Evolutionary conservation across 257 asterid genomes (phyloP).

Genomic region (Capsicum pubescens): DNA sequence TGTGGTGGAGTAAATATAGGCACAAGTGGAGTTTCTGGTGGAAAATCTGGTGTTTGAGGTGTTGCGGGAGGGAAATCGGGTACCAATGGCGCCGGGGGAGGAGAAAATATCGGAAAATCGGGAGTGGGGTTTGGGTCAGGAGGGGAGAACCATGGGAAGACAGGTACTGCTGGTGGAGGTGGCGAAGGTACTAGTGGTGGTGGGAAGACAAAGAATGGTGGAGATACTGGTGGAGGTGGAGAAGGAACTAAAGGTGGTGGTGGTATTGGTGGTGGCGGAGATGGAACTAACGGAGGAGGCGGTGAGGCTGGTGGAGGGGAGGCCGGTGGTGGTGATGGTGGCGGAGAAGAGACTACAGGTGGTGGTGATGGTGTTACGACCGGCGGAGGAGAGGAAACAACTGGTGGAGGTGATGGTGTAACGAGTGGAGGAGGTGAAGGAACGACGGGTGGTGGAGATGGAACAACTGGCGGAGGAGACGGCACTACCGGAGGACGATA

Average conservation of each 20-base stretch:
- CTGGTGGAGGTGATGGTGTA: slow-evolving; percentile 34
- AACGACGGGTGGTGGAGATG: slow-evolving; percentile 35
- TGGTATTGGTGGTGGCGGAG: slow-evolving; percentile 25
- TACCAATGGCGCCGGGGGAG: slow-evolving; percentile 26
- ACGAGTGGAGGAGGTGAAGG: slow-evolving; percentile 39
- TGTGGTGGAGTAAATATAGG: slow-evolving; percentile 23
- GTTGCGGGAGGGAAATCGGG: slow-evolving; percentile 16
- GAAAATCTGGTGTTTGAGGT: slow-evolving; percentile 25
- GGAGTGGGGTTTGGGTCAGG: slow-evolving; percentile 36
- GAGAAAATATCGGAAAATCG: slow-evolving; percentile 33
- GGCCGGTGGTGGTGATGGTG: slow-evolving; percentile 29
- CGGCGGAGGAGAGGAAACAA: slow-evolving; percentile 27
- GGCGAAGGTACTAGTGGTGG: slow-evolving; percentile 37
- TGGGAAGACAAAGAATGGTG: slow-evolving; percentile 35
- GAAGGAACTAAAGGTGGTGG: slow-evolving; percentile 20
- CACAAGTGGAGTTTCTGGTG: slow-evolving; percentile 18
- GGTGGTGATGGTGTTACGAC: slow-evolving; percentile 38
- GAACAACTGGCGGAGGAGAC: slow-evolving; percentile 19
- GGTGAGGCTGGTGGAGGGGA: slow-evolving; percentile 11
- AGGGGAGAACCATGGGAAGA: slow-evolving; percentile 43
- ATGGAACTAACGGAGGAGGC: slow-evolving; percentile 28
- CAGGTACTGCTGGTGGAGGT: slow-evolving; percentile 39
- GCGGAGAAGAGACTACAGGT: slow-evolving; percentile 29
- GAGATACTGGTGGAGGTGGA: slow-evolving; percentile 28
- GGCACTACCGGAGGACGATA: slow-evolving; percentile 30